Base-by-base conservation (phyloP, 2,329 filamentous ascomycete genomes). In the Sporothrix euskadiensis region DNA sequence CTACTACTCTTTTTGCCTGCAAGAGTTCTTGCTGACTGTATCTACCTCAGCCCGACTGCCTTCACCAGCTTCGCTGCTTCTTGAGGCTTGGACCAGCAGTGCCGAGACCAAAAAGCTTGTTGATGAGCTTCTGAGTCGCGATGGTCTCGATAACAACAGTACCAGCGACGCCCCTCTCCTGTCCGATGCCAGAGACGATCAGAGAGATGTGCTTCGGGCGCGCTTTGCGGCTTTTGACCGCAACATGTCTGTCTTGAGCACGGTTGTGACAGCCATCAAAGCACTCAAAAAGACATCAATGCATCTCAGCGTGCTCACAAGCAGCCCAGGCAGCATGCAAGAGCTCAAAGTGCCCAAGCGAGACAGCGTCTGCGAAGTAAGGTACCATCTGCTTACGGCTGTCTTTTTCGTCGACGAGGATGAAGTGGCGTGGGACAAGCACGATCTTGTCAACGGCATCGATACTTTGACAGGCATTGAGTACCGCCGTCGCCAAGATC, bases 11-110 rank as follows among this genome's bases (percentile, higher is more conserved):
- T 26, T 26, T 26, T 26, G 26, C 26, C 26, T 26, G 26, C 4
- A 9, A 22, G 12, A 56, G 14, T n/a, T 12, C 14, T 7, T 30
- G 4, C 52, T 56, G 6, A 56, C 8, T 56, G 14, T 56, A 9
- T 22, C 12, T n/a, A 12, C 12, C 22, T 30, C 71, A 77, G 76
- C 59, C 14, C 68, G 71, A 4, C 61, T 74, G 3, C 75, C 76
- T 0, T 75, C 75, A 1, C 75, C 74, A 1, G 71, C 75, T 1
- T 56, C 74, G 1, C 35, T 59, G 4, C 74, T 77, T 0, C 72
- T 76, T 4, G 75, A 77, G 47, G 76, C 72, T 19, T 77, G 76
- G 76, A 75, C 73, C 1, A 73, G 41, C 65, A 52, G 73, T 54
- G 19, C 69, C 8, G 71, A 74, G 3, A 75, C 73, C 5, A 52